Evolutionary conservation across 2,329 filamentous ascomycete genomes (phyloP).

Genomic region (Grosmannia huntii): DNA sequence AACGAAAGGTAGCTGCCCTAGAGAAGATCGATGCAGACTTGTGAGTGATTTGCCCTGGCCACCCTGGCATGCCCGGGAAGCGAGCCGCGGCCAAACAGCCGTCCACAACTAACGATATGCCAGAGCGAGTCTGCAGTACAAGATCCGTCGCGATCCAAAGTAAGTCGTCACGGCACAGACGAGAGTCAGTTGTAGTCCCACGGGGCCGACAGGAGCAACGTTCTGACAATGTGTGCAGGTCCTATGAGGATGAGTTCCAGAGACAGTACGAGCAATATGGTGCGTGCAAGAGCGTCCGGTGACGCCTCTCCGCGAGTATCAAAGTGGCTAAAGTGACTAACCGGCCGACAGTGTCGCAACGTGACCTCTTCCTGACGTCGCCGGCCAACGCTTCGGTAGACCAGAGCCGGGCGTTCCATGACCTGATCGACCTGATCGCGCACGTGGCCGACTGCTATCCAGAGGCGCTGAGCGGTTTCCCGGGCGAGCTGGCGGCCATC

Average conservation of each 20-base stretch:
- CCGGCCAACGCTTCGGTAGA: constrained; percentile 66
- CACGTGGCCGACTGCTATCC: constrained; percentile 93
- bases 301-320: not conserved
- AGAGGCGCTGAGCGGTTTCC: constrained; percentile 62
- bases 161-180: constrained; percentile 25
- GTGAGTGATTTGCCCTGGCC: constrained; percentile 15
- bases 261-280: constrained; percentile 88
- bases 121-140: constrained; percentile 78
- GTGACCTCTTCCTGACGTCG: constrained; percentile 79
- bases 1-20: constrained; percentile 80
- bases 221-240: constrained; percentile 31
- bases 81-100: too few relatives aligned
- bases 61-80: too few relatives aligned
- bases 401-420: constrained; percentile 72
- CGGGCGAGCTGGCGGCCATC: constrained; percentile 69
- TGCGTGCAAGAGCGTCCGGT: not conserved
- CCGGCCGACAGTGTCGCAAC: constrained; percentile 41
- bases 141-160: constrained; percentile 62
- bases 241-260: constrained; percentile 63
- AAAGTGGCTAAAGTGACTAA: too few relatives aligned
- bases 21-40: constrained; percentile 92
- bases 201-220: not conserved
- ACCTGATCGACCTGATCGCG: constrained; percentile 85
- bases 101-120: not conserved
- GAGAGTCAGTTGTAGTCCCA: too few relatives aligned